Percentiles rank a stretch among this genome's conserved stretches.
Evolutionary conservation across 305 asterid species (phyloP).

Genomic region (Fraxinus xanthoxyloides): DNA sequence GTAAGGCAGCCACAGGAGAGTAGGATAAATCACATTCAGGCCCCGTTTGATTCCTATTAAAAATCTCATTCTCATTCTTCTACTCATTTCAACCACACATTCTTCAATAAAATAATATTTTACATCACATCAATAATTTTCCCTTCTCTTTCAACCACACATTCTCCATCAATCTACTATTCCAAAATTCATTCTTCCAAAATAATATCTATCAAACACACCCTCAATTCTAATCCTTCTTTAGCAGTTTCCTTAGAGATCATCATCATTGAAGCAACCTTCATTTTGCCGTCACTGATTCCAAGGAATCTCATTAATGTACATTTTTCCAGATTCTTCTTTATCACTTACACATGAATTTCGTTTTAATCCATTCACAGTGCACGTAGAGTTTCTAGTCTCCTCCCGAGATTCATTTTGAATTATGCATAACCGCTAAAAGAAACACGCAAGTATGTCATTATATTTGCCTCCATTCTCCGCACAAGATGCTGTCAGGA

Average conservation of each 20-base stretch:
- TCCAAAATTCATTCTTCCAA: too few species aligned
- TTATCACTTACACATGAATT: not conserved
- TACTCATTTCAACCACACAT: too few species aligned
- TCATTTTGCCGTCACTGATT: not conserved
- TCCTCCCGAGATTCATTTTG: not conserved
- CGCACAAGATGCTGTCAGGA: not conserved
- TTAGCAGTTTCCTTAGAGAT: not conserved
- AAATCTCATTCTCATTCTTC: too few species aligned
- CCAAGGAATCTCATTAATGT: not conserved
- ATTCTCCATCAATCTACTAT: too few species aligned
- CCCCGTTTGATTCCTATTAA: too few species aligned
- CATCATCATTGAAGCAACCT: not conserved
- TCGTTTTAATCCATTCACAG: not conserved
- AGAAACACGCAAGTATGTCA: not conserved
- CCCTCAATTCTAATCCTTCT: not conserved
- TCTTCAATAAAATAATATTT: too few species aligned
- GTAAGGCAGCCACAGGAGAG: not conserved
- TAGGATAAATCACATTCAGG: not conserved
- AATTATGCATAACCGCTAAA: not conserved
- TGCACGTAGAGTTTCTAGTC: not conserved
- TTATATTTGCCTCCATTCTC: not conserved
- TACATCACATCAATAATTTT: too few species aligned
- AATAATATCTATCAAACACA: too few species aligned
- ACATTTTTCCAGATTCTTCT: constrained; percentile 7
- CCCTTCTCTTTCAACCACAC: too few species aligned